Percentiles rank a stretch among this genome's conserved stretches.
Evolutionary conservation across 495 filamentous ascomycete genomes (phyloP).

Genomic region (Bacidia gigantensis): DNA sequence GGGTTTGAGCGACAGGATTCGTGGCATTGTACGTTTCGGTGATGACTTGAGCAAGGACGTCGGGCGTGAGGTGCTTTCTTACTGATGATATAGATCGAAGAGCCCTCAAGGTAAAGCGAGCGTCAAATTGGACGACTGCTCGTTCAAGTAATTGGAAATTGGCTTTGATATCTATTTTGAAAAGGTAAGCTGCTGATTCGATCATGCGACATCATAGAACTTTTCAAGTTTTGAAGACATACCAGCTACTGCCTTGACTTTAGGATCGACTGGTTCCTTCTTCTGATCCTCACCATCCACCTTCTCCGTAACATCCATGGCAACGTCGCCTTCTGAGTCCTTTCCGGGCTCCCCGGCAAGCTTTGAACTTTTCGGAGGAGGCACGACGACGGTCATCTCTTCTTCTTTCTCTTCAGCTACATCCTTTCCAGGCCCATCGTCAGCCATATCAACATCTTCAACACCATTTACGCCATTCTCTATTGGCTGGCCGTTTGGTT

Average conservation of each 20-base stretch:
- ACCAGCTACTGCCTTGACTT: slow-evolving; percentile 54
- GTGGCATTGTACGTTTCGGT: slow-evolving; percentile 61
- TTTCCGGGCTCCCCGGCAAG: slow-evolving; percentile 41
- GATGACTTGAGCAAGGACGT: slow-evolving; percentile 67
- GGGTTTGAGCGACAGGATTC: slow-evolving; percentile 49
- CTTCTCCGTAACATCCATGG: slow-evolving; percentile 55
- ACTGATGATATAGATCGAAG: slow-evolving; percentile 90
- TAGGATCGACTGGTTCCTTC: slow-evolving; percentile 35
- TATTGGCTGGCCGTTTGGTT: slow-evolving; percentile 55
- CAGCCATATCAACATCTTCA: slow-evolving; percentile 73
- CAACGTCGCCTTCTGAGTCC: slow-evolving; percentile 59
- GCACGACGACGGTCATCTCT: slow-evolving; percentile 78
- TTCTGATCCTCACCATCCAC: slow-evolving; percentile 42
- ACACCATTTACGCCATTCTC: slow-evolving; percentile 64
- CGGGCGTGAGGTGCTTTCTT: slow-evolving; percentile 74
- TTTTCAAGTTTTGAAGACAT: slow-evolving; percentile 9
- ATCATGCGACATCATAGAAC: too few species aligned
- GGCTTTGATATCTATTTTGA: slow-evolving; percentile 66
- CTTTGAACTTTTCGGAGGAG: slow-evolving; percentile 60
- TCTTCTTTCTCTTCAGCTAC: slow-evolving; percentile 57
- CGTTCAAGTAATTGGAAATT: slow-evolving; percentile 85
- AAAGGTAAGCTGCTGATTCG: neutral
- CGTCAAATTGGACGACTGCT: slow-evolving; percentile 85
- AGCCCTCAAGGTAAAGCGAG: slow-evolving; percentile 84
- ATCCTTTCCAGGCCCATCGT: slow-evolving; percentile 50